Conservation (phyloP, 805 yeast species). For the Schwanniomyces yamadae region DNA sequence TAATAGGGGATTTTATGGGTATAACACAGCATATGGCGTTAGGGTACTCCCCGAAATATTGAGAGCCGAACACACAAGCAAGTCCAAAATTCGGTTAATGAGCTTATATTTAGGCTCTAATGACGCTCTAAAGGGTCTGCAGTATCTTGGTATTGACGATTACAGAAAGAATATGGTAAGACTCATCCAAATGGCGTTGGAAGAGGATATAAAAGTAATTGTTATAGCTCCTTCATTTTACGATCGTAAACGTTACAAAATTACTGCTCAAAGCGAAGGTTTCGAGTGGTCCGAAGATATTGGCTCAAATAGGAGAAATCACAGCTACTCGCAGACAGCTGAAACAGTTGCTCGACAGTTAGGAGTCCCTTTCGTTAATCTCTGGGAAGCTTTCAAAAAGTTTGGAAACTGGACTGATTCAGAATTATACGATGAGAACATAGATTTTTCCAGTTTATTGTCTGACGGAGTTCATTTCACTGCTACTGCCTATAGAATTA, state of each 20-base stretch:
- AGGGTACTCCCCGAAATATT: constrained; percentile 42
- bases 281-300: constrained; percentile 25
- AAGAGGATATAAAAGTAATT: constrained; percentile 49
- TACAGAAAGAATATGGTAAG: constrained; percentile 47
- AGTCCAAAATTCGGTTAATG: constrained; percentile 37
- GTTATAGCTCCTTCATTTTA: constrained; percentile 64
- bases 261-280: constrained; percentile 12
- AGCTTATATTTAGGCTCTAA: constrained; percentile 81
- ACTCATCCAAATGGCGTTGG: constrained; percentile 41
- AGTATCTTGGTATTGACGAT: constrained; percentile 50
- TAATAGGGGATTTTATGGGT: constrained; percentile 77
- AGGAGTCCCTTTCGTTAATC: constrained; percentile 58
- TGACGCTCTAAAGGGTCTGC: constrained; percentile 44
- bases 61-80: constrained; percentile 31
- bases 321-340: constrained; percentile 52
- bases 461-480: constrained; percentile 62
- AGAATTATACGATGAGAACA: constrained; percentile 24
- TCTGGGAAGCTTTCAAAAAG: constrained; percentile 44
- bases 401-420: constrained; percentile 35
- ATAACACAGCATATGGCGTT: constrained; percentile 61
- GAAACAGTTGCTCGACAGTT: constrained; percentile 42
- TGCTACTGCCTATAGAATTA: constrained; percentile 50
- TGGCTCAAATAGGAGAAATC: constrained; percentile 40
- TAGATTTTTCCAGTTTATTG: constrained; percentile 16
- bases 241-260: constrained; percentile 33